phyloP scores from a whole-genome alignment of 306 rosid species.

The Phaseolus lunatus region DNA sequence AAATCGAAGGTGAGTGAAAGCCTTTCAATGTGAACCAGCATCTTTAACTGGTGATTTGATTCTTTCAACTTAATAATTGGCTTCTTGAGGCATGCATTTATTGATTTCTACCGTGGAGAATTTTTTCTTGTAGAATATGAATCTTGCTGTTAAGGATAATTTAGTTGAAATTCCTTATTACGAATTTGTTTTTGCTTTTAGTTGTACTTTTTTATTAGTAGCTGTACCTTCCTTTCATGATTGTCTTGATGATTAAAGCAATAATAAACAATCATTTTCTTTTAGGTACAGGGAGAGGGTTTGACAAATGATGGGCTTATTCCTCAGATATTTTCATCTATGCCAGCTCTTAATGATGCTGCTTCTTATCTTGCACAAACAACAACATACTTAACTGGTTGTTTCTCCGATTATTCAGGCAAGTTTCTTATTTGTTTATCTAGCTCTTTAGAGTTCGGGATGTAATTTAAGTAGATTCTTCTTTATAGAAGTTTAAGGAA shows the following conservation, averaged over 20 bases:
- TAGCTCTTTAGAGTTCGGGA: slow-evolving; percentile 14
- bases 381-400: slow-evolving; percentile 78
- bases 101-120: slow-evolving; percentile 9
- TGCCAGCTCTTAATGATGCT: slow-evolving; percentile 87
- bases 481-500: slow-evolving; percentile 31
- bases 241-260: slow-evolving; percentile 18
- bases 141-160: slow-evolving; percentile 14
- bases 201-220: background rate
- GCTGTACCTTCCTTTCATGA: slow-evolving; percentile 28
- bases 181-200: slow-evolving; percentile 24
- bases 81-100: slow-evolving; percentile 11
- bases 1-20: background rate
- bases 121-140: background rate
- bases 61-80: slow-evolving; percentile 4
- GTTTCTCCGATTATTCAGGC: slow-evolving; percentile 91
- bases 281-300: slow-evolving; percentile 58
- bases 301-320: slow-evolving; percentile 63
- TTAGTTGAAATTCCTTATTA: slow-evolving; percentile 17
- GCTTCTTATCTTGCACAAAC: slow-evolving; percentile 90
- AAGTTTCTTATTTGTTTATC: slow-evolving; percentile 44
- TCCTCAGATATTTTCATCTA: slow-evolving; percentile 83
- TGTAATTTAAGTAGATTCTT: slow-evolving; percentile 30
- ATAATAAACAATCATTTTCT: slow-evolving; percentile 18
- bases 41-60: slow-evolving; percentile 29
- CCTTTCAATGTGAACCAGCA: background rate